These are phyloP conservation scores for Dalbergia cochinchinensis DNA, from an alignment of 306 rosid genomes.

Conservation along the genomic window DNA sequence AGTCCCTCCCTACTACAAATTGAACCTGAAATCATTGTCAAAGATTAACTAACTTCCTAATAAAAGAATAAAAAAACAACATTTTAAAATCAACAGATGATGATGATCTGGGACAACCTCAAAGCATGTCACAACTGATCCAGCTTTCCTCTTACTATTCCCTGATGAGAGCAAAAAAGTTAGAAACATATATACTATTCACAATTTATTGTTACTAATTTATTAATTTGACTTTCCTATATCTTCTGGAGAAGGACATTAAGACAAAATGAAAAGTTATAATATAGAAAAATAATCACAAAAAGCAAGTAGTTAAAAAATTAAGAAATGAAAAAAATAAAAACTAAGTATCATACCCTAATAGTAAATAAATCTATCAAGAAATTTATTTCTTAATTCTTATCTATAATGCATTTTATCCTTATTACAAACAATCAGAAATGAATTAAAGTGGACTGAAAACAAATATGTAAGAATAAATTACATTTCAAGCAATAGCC, in stretches of 20 bases:
- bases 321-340: too few relatives aligned
- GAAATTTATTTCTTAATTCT: neutral
- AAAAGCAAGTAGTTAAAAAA: too few relatives aligned
- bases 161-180: slow-evolving; percentile 55
- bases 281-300: too few relatives aligned
- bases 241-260: neutral
- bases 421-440: neutral
- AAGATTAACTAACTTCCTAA: slow-evolving; percentile 34
- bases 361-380: neutral
- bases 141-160: slow-evolving; percentile 93
- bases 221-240: slow-evolving; percentile 7
- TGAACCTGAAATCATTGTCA: slow-evolving; percentile 75
- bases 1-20: slow-evolving; percentile 98
- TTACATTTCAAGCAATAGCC: neutral
- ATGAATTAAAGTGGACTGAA: neutral
- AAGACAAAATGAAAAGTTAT: neutral
- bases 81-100: slow-evolving; percentile 20
- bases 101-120: slow-evolving; percentile 64
- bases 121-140: slow-evolving; percentile 92
- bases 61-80: neutral
- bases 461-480: slow-evolving; percentile 5
- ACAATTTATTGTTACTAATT: slow-evolving; percentile 35
- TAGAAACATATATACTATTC: slow-evolving; percentile 34
- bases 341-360: too few relatives aligned
- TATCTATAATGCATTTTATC: neutral